Evolutionary conservation across 2,329 filamentous ascomycete species (phyloP), one percentile per base, ranked within the genome.

Genomic region (Rhinocladiella mackenziei): DNA sequence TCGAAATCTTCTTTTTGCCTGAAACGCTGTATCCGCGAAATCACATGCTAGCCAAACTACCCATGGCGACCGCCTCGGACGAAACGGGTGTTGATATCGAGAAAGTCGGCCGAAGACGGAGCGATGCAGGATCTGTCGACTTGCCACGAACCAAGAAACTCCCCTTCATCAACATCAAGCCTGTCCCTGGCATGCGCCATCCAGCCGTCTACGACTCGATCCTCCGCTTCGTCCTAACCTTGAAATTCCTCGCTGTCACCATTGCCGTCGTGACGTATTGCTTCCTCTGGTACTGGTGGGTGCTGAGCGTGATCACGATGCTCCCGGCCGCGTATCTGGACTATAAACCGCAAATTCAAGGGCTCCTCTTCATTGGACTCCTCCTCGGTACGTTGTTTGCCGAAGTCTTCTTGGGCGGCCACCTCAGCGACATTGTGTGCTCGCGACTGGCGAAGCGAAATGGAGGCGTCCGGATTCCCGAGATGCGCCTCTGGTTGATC

Each of bases 231-330:
- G 35, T 65, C 28, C 63, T 68, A 44, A 71, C 70, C 2, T 77
- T 72, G 55, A 66, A 64, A 43, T 72, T 69, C 51, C 63, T 66
- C 2, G 66, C 65, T 3, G 66, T 78, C 1, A 61, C 66, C 0
- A 60, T 77, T 6, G 59, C 69, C 2, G 64, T 77, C 3, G 48
- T 72, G 6, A 65, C 67, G 6, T 80, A 75, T 58, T 72, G 67
- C 51, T 78, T 76, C 50, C 57, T 65, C 2, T 76, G 74, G 70
- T 79, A 78, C 56, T 79, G 74, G 74, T 78, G 75, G 74, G 63
- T 76, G 4, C 50, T 76, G 8, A 71, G 69, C 0, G 65, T 77
- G 14, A 71, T 77, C 42, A 76, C 74, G 2, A 68, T 75, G 62
- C 61, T 75, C 3, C 75, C 75, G 0, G 65, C 68, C 2, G 76